Base-by-base conservation (phyloP, 2,329 filamentous ascomycete genomes). In the Penicillium sp. region DNA sequence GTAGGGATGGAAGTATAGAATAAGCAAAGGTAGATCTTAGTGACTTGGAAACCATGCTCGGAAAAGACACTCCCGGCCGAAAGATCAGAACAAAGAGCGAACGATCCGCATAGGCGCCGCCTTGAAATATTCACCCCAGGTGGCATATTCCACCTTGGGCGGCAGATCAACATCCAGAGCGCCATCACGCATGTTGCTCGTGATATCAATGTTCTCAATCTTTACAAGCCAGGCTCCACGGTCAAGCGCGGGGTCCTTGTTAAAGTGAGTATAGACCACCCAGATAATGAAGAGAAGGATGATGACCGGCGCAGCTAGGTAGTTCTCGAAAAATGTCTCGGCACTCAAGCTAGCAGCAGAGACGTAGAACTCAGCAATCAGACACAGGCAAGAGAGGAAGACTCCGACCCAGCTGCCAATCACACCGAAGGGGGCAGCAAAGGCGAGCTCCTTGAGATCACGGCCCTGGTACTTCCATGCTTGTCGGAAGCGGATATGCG, bases 401-500 rank as follows among this genome's bases (percentile, higher is more conserved):
- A 86, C 70, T 16, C 84, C 83, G 11, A 85, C 31, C 65, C 73
- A 86, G 0, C 81, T 85, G 16, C 84, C 84, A 2, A 64, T 70
- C 6, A 85, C 71, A 46, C 84, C 84, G 38, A 78, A 74, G 40
- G 75, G 68, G 14, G 81, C 79, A 31, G 68, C 67, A 71, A 83
- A 87, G 1, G 83, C 79, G 3, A 87, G 76, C 59, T 84, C 80
- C n/a, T 84, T 79, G 3, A 84, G 63, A 2, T 71, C 74, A 57
- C 78, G 80, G 20, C 81, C 81, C 46, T 83, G 74, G 13, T 55
- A 38, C n/a, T 42, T 65, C 82, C 82, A 85, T 0, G 80, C 82
- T 4, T 60, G 53, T 29, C 82, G 80, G 76, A 84, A 85, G 16
- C 84, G 81, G 60, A 87, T 85, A 58, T 87, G 84, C 2, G 81